A percentile compares a stretch with the other conserved stretches of the same genome.
Conservation (phyloP, 306 rosid species). For the Vigna unguiculata region DNA sequence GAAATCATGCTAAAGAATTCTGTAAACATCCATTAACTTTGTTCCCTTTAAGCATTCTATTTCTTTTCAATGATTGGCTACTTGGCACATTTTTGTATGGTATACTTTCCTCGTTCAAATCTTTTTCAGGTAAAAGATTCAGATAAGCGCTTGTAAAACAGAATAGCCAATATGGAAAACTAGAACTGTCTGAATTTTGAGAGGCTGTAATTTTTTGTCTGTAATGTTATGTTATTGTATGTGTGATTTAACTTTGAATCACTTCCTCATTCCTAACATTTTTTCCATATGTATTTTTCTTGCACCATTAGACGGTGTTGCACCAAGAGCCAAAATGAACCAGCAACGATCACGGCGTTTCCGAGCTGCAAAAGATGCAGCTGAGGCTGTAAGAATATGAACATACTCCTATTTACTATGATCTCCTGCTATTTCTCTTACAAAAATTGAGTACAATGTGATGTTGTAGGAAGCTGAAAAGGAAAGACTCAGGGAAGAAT, state of each 20-base stretch:
- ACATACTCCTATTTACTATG: constrained; percentile 34
- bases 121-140: constrained; percentile 32
- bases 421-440: constrained; percentile 32
- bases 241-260: constrained; percentile 9
- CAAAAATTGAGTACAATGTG: constrained; percentile 40
- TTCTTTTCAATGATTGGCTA: constrained; percentile 17
- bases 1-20: constrained; percentile 26
- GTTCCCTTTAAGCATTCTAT: constrained; percentile 20
- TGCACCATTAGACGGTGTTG: constrained; percentile 79
- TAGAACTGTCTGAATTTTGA: constrained; percentile 1
- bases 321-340: constrained; percentile 99
- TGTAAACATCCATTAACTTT: constrained; percentile 22
- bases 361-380: constrained; percentile 97
- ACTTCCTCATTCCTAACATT: constrained; percentile 33
- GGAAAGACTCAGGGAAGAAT: constrained; percentile 79
- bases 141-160: constrained; percentile 25
- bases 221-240: neutral
- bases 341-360: constrained; percentile 98
- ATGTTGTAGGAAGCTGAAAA: constrained; percentile 88
- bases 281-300: constrained; percentile 12
- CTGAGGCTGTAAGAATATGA: constrained; percentile 80
- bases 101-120: constrained; percentile 20
- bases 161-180: constrained; percentile 3
- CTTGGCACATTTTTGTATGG: neutral
- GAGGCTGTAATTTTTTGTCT: constrained; percentile 10